Percentiles rank a stretch among this genome's conserved stretches.
Conservation (phyloP, 306 rosid genomes). For the Casuarina cunninghamiana region DNA sequence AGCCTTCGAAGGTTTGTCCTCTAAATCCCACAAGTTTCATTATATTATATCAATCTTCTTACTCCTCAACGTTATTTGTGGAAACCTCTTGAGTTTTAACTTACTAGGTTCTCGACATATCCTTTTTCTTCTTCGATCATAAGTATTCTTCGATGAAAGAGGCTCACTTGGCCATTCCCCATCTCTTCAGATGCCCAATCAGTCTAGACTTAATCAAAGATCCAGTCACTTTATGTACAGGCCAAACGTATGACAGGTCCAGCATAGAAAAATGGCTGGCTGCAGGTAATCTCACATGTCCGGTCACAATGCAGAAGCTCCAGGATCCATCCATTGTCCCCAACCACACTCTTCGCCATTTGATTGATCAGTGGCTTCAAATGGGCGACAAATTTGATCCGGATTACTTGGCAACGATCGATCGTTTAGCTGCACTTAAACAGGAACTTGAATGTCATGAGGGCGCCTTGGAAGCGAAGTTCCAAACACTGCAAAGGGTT, state of each 20-base stretch:
- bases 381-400: constrained; percentile 40
- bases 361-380: constrained; percentile 72
- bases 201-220: constrained; percentile 79
- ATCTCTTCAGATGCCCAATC: constrained; percentile 79
- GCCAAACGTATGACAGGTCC: constrained; percentile 85
- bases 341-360: constrained; percentile 75
- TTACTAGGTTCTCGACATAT: background rate
- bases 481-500: constrained; percentile 50
- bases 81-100: background rate
- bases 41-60: background rate
- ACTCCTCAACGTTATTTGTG: background rate
- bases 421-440: constrained; percentile 49
- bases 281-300: constrained; percentile 81
- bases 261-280: constrained; percentile 79
- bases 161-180: constrained; percentile 57
- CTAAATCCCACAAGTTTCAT: background rate
- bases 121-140: constrained; percentile 20
- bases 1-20: background rate
- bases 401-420: constrained; percentile 33
- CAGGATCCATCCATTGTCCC: constrained; percentile 76
- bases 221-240: constrained; percentile 82
- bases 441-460: constrained; percentile 49
- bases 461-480: constrained; percentile 39
- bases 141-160: constrained; percentile 45
- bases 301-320: constrained; percentile 93